Percentiles rank a stretch among this genome's conserved stretches.
These are phyloP conservation scores for Geotrichum carabidarum DNA, from an alignment of 1,139 yeast genomes.

Conservation along the genomic window DNA sequence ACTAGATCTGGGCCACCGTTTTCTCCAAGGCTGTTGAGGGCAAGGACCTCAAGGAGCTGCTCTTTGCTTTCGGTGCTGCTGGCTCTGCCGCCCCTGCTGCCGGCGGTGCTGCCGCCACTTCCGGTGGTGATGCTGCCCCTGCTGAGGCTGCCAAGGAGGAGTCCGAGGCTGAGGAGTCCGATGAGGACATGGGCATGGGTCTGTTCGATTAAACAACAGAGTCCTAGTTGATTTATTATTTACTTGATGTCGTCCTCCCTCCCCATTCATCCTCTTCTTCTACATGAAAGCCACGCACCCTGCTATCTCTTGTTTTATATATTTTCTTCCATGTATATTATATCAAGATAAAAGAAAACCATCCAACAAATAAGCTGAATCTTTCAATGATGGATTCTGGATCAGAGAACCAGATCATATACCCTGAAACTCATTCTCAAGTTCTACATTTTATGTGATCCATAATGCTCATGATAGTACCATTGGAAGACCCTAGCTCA, in stretches of 20 bases:
- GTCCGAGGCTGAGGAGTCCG: conserved; percentile 35
- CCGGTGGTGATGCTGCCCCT: conserved; percentile 58
- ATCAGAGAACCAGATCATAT: too few species aligned
- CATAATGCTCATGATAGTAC: too few species aligned
- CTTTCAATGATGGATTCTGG: background rate
- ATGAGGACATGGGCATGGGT: conserved; percentile 40
- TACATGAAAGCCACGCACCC: background rate
- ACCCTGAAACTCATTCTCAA: too few species aligned
- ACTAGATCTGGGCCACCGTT: conserved; percentile 82
- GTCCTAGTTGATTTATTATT: background rate
- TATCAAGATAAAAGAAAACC: background rate
- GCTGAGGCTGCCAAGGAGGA: conserved; percentile 46
- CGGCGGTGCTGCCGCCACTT: conserved; percentile 53
- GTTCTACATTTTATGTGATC: too few species aligned
- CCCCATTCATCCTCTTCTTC: background rate
- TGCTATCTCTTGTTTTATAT: background rate
- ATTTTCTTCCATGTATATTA: conserved; percentile 2
- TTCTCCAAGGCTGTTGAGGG: conserved; percentile 97
- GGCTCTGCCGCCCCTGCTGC: conserved; percentile 60
- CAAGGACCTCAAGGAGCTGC: conserved; percentile 87
- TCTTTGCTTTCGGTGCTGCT: conserved; percentile 71
- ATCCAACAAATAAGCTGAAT: background rate
- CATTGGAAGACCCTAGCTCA: too few species aligned
- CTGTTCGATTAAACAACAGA: conserved; percentile 36
- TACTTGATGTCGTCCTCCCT: conserved; percentile 1